phyloP scores from a whole-genome alignment of 1,139 yeast genomes.

The Diutina siamensis region DNA sequence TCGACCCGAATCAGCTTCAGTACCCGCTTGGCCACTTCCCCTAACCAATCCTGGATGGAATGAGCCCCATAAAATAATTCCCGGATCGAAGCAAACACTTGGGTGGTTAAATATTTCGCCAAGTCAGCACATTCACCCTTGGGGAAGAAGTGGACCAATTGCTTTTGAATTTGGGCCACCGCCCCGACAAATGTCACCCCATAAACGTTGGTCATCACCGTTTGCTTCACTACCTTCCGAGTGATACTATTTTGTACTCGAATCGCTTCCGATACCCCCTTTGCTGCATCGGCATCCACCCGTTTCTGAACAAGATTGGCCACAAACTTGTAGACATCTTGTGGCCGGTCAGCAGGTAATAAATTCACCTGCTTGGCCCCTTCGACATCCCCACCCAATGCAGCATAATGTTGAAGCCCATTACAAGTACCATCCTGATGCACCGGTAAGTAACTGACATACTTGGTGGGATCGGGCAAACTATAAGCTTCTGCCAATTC shows the following conservation, averaged over 20 bases:
- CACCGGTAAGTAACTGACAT: slow-evolving; percentile 72
- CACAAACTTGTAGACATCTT: slow-evolving; percentile 82
- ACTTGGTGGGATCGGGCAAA: slow-evolving; percentile 63
- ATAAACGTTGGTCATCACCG: slow-evolving; percentile 97
- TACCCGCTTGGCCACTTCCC: slow-evolving; percentile 72
- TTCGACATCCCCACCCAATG: slow-evolving; percentile 89
- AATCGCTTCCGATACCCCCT: slow-evolving; percentile 42
- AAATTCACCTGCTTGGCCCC: slow-evolving; percentile 92
- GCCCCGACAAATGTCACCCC: slow-evolving; percentile 97
- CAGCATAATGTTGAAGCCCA: slow-evolving; percentile 96
- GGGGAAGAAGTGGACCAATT: slow-evolving; percentile 35
- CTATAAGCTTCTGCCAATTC: slow-evolving; percentile 67
- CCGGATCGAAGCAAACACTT: slow-evolving; percentile 76
- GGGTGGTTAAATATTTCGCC: slow-evolving; percentile 62
- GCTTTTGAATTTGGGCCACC: slow-evolving; percentile 70
- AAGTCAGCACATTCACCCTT: slow-evolving; percentile 30
- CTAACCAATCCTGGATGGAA: slow-evolving; percentile 92
- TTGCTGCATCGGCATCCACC: slow-evolving; percentile 49
- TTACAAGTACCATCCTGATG: slow-evolving; percentile 98
- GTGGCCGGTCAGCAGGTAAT: slow-evolving; percentile 73
- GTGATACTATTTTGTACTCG: slow-evolving; percentile 52
- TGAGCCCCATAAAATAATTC: slow-evolving; percentile 89
- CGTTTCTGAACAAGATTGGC: slow-evolving; percentile 57
- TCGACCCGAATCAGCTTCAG: slow-evolving; percentile 70
- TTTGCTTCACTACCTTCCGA: slow-evolving; percentile 88